Evolutionary conservation across 257 asterid genomes (phyloP).

Genomic region (Solanum lycopersicoides): DNA sequence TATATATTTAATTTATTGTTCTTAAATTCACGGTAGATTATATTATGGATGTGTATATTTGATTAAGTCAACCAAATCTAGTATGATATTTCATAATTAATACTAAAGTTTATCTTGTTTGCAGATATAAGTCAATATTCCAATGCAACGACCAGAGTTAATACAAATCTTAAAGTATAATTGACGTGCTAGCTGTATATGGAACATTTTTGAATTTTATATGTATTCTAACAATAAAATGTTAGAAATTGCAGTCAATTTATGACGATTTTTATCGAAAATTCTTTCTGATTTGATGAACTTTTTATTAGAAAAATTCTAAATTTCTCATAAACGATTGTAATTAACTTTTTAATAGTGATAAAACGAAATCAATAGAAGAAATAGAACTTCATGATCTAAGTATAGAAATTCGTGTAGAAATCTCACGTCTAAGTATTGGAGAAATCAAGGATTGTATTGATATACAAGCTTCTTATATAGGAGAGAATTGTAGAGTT

Average conservation of each 20-base stretch:
- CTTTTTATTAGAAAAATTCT: not conserved
- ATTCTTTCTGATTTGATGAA: not conserved
- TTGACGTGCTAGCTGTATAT: not conserved
- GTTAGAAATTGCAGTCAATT: not conserved
- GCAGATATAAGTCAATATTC: not conserved
- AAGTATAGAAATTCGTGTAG: too few relatives aligned
- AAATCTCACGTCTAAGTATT: too few relatives aligned
- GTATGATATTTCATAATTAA: not conserved
- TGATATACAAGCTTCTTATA: too few relatives aligned
- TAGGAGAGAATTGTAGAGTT: too few relatives aligned
- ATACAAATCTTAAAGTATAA: not conserved
- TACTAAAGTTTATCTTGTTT: not conserved
- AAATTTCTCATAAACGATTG: not conserved
- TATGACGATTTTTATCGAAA: not conserved
- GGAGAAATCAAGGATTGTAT: too few relatives aligned
- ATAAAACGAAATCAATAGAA: not conserved
- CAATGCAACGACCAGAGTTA: not conserved
- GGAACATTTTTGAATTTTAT: not conserved
- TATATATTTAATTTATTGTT: not conserved
- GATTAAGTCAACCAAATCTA: not conserved
- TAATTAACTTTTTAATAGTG: not conserved
- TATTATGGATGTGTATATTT: not conserved
- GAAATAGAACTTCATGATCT: not conserved
- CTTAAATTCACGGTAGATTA: not conserved
- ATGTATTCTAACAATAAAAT: not conserved